These are phyloP conservation scores for Martensiomyces pterosporus DNA, from an alignment of 192 early-diverging fungal genomes.

Conservation along the genomic window DNA sequence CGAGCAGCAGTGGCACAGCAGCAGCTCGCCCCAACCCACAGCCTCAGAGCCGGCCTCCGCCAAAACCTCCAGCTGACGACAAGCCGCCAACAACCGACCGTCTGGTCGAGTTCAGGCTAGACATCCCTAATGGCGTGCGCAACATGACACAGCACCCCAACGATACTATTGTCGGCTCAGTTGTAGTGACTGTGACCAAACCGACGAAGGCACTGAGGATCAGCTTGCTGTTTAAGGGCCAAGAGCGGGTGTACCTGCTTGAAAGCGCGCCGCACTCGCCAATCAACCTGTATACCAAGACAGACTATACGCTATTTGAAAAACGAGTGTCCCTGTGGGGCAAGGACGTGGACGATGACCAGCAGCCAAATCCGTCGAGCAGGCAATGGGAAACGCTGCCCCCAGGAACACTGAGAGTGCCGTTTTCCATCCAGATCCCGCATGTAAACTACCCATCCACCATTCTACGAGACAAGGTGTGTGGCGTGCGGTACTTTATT, in stretches of 20 bases:
- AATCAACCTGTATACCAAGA: slow-evolving; percentile 1
- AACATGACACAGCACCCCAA: slow-evolving; percentile 32
- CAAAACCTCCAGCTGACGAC: not conserved
- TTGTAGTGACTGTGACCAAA: slow-evolving; percentile 36
- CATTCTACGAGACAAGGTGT: slow-evolving; percentile 18
- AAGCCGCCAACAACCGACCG: slow-evolving; percentile 36
- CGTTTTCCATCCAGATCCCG: slow-evolving; percentile 32
- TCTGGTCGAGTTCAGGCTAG: slow-evolving; percentile 30
- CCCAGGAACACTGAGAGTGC: slow-evolving; percentile 27
- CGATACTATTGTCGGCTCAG: slow-evolving; percentile 27
- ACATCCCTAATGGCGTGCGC: slow-evolving; percentile 38
- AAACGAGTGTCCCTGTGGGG: slow-evolving; percentile 27
- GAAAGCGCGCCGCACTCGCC: slow-evolving; percentile 6
- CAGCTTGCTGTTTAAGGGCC: slow-evolving; percentile 20
- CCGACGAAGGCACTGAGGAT: slow-evolving; percentile 28
- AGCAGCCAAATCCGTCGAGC: not conserved
- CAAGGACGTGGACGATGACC: not conserved
- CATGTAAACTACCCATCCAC: slow-evolving; percentile 34
- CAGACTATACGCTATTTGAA: slow-evolving; percentile 32
- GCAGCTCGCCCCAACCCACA: slow-evolving; percentile 1
- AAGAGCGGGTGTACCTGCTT: slow-evolving; percentile 26
- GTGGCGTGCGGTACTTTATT: slow-evolving; percentile 29
- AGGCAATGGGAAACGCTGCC: slow-evolving; percentile 12
- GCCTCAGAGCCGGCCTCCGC: not conserved
- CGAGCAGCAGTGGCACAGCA: not conserved